These are phyloP conservation scores for Podospora bellae-mahoneyi DNA, from an alignment of 495 filamentous ascomycete species.

Conservation along the genomic window DNA sequence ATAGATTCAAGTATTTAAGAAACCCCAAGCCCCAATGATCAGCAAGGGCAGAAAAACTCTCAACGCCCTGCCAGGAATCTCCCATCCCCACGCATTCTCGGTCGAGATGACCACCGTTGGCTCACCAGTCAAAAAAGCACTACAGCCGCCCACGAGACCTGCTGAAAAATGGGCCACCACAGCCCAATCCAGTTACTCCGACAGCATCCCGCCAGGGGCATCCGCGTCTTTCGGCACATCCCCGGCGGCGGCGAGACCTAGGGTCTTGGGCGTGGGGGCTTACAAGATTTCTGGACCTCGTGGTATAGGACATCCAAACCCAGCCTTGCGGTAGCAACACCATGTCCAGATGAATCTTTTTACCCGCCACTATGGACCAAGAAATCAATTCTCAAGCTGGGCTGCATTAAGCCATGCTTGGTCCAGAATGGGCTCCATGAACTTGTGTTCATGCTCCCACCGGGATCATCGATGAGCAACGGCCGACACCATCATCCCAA, in stretches of 20 bases:
- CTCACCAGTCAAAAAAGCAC: background rate
- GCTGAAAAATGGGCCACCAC: conserved; percentile 10
- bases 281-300: background rate
- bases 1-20: background rate
- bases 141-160: conserved; percentile 16
- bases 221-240: background rate
- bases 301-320: background rate
- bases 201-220: background rate
- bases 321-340: background rate
- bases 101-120: background rate
- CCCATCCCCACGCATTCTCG: background rate
- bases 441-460: background rate
- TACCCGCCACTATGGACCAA: background rate
- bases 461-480: background rate
- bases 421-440: background rate
- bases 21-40: background rate
- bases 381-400: background rate
- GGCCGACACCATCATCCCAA: background rate
- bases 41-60: background rate
- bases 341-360: background rate
- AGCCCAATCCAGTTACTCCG: conserved; percentile 10
- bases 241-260: background rate
- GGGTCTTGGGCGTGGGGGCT: background rate
- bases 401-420: background rate
- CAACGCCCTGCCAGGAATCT: background rate